Evolutionary conservation across 2,329 filamentous ascomycete species (phyloP).

Genomic region (Talaromyces verruculosus): DNA sequence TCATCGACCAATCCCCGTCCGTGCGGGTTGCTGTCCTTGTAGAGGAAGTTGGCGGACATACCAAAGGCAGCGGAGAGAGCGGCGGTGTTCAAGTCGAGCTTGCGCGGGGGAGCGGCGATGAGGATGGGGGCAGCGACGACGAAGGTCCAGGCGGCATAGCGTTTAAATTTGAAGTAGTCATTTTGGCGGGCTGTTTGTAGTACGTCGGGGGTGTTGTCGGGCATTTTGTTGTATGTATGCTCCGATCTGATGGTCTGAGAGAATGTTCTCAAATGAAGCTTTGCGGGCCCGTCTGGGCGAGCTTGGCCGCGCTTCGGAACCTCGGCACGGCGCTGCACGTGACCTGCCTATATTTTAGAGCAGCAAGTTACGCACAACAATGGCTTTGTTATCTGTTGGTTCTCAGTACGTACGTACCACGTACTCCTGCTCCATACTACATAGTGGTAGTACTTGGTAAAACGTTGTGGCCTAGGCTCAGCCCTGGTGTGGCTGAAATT

Average conservation of each 20-base stretch:
- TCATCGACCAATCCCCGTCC: conserved; percentile 38
- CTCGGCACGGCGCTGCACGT: neutral
- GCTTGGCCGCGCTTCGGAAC: conserved; percentile 4
- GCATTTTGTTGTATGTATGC: neutral
- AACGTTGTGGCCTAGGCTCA: neutral
- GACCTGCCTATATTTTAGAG: neutral
- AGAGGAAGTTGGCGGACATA: conserved; percentile 35
- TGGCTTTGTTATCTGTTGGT: too few species aligned
- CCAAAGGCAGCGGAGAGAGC: conserved; percentile 38
- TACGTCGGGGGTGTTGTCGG: neutral
- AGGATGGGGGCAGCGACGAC: conserved; percentile 34
- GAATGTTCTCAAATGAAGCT: conserved; percentile 2
- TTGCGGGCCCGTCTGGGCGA: neutral
- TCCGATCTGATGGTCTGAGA: neutral
- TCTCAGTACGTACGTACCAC: too few species aligned
- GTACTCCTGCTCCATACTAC: too few species aligned
- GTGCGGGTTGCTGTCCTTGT: conserved; percentile 35
- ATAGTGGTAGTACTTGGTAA: neutral
- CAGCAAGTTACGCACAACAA: neutral
- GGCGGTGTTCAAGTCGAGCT: conserved; percentile 39
- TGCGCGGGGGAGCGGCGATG: conserved; percentile 36
- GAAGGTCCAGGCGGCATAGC: conserved; percentile 41
- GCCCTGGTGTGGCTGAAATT: neutral
- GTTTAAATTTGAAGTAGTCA: conserved; percentile 44
- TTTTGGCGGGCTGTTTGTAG: conserved; percentile 29